Evolutionary conservation across 1,284 basidiomycete species (phyloP), one percentile per base, ranked within the genome.

Genomic region (Fomitiporia mediterranea): DNA sequence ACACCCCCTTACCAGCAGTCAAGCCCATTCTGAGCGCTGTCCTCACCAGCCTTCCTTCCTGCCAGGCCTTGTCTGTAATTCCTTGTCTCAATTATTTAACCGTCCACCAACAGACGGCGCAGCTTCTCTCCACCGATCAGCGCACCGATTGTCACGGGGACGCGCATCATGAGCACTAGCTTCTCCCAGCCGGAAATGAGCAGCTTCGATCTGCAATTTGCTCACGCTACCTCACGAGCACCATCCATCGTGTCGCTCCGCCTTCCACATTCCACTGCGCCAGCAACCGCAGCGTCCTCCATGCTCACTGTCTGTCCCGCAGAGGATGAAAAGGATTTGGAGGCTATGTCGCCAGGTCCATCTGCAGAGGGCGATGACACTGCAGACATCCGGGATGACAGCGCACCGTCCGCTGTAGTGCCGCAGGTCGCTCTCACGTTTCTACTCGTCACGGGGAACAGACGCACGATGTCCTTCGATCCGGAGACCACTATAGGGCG

Each of bases 401-500:
- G 23, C n/a, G 19, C 28, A 4, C 21, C 38, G n/a, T 23, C 54
- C 35, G n/a, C 56, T 3, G 13, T 21, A 62, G 78, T 74, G 5
- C 82, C 82, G 0, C 83, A 89, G 72, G 79, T 84, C 2, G 78
- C 81, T 38, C 65, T 94, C 50, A 87, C 84, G 0, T 91, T 92
- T 63, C 74, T 94, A 27, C 75, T 91, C 54, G 83, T 92, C 28
- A 84, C 86, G 1, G 90, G 91, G 0, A 74, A 80, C 49, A 75
- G 85, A 57, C 77, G 84, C 63, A 82, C 83, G 1, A 89, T 91
- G 79, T 74, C 80, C 0, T 94, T 94, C 63, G 88, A 90, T 48
- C 88, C 89, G 7, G 82, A 84, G 64, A 85, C 81, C 34, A 89
- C 88, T 0, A 74, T 94, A 15, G 88, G 89, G 11, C 74, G 90